Conservation (phyloP, 2,329 filamentous ascomycete species). For the Monascus ruber region DNA sequence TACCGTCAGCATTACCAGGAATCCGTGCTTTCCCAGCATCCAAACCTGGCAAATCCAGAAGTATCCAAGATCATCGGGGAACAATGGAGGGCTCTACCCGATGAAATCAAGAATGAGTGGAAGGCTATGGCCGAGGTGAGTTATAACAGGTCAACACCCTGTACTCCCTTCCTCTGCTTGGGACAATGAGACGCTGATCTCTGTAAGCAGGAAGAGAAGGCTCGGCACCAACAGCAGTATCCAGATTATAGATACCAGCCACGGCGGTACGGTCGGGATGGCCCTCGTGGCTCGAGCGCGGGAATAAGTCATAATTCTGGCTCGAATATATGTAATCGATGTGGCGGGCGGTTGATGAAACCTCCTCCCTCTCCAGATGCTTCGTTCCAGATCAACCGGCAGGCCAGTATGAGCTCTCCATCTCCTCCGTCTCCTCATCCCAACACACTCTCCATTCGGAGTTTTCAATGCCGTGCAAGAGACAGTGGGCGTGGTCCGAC, state of each 20-base stretch:
- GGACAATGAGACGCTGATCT: constrained; percentile 8
- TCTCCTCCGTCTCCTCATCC: constrained; percentile 19
- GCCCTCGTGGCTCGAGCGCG: constrained; percentile 23
- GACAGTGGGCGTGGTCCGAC: constrained; percentile 13
- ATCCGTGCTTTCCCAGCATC: constrained; percentile 66
- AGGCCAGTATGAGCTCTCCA: constrained; percentile 20
- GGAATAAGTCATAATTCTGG: constrained; percentile 27
- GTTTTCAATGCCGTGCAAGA: constrained; percentile 12
- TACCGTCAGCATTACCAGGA: constrained; percentile 91
- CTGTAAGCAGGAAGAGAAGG: constrained; percentile 62
- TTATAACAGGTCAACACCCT: neutral
- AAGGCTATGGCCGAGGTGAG: constrained; percentile 70
- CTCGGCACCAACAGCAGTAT: constrained; percentile 76
- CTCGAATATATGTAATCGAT: constrained; percentile 29
- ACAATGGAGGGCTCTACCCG: constrained; percentile 71
- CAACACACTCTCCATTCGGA: constrained; percentile 14
- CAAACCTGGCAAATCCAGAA: constrained; percentile 86
- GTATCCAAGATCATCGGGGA: constrained; percentile 96
- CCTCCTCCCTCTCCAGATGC: constrained; percentile 31
- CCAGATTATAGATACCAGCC: constrained; percentile 93
- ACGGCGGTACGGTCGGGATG: constrained; percentile 52
- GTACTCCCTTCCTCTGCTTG: constrained; percentile 1
- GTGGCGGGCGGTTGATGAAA: constrained; percentile 39
- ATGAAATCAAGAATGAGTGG: constrained; percentile 72
- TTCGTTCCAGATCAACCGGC: constrained; percentile 26